Evolutionary conservation across 2,329 filamentous ascomycete species (phyloP).

Genomic region (Monosporascus sp.): DNA sequence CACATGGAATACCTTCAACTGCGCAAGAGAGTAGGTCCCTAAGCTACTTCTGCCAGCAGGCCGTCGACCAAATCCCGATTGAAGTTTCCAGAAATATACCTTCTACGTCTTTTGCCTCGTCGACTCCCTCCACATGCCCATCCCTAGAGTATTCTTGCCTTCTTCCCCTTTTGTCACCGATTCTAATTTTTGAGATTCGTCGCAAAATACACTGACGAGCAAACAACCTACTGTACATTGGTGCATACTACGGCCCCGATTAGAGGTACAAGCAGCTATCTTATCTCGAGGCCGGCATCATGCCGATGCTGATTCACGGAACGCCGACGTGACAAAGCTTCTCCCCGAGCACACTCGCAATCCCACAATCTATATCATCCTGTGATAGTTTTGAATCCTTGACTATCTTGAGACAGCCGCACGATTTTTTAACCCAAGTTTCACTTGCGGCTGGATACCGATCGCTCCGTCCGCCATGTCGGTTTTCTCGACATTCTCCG

Average conservation of each 20-base stretch:
- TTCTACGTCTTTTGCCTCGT: background rate
- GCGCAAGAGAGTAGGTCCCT: background rate
- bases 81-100: background rate
- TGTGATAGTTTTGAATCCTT: background rate
- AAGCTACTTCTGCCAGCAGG: background rate
- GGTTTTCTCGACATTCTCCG: constrained; percentile 79
- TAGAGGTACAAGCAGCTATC: background rate
- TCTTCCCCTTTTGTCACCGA: no score
- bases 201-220: no score
- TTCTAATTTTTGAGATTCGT: no score
- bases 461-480: constrained; percentile 46
- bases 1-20: background rate
- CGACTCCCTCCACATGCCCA: no score
- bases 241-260: no score
- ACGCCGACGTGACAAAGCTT: background rate
- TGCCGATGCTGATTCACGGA: background rate
- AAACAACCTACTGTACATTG: no score
- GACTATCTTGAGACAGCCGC: background rate
- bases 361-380: background rate
- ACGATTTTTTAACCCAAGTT: constrained; percentile 1
- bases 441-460: background rate
- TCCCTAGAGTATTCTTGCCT: no score
- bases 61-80: no score
- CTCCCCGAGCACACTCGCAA: background rate
- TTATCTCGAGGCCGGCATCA: background rate